Base-by-base conservation (phyloP, 2,329 filamentous ascomycete genomes). In the Graphilbum fragrans region DNA sequence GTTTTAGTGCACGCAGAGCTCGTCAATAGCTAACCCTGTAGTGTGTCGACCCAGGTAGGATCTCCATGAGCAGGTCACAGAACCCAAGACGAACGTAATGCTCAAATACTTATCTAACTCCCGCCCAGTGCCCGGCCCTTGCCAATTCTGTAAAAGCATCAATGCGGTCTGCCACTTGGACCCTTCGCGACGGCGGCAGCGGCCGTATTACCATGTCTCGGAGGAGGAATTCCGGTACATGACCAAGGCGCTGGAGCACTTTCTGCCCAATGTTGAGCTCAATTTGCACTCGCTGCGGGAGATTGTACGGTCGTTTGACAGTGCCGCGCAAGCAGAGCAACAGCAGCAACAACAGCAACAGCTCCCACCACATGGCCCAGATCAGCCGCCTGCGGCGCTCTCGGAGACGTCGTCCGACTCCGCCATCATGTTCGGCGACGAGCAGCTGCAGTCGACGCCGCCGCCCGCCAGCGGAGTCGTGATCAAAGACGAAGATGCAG, bases 161-260 rank as follows among this genome's bases (percentile, higher is more conserved):
- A 44, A 47, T 20, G 50, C 52, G 14, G 35, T 40, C 14, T 55
- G 53, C 42, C 50, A 52, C 31, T 45, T 55, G 17, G 53, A 55
- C 40, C 48, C 52, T 3, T 52, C 53, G 7, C 49, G 53, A n/a
- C 46, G 53, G 7, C 43, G 53, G n/a, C 53, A 55, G 45, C 47
- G 53, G 8, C 53, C 53, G 1, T 55, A 55, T 41, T 55, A 55
- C 35, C 52, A 54, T 36, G 52, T 55, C 22, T 55, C 52, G 0
- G 52, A 54, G 37, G 51, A 55, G 35, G 51, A 54, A 41, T 54
- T 53, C 35, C 50, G 52, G 14, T 54, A 53, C 35, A 54, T 54
- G 53, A 51, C 52, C 33, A 47, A 50, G 40, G 52, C 50, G 6
- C 39, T 55, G 5, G 52, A 53, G 44, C 50, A 54, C 39, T 54